These are phyloP conservation scores for Fusarium secorum DNA, from an alignment of 2,329 filamentous ascomycete species.

Conservation along the genomic window DNA sequence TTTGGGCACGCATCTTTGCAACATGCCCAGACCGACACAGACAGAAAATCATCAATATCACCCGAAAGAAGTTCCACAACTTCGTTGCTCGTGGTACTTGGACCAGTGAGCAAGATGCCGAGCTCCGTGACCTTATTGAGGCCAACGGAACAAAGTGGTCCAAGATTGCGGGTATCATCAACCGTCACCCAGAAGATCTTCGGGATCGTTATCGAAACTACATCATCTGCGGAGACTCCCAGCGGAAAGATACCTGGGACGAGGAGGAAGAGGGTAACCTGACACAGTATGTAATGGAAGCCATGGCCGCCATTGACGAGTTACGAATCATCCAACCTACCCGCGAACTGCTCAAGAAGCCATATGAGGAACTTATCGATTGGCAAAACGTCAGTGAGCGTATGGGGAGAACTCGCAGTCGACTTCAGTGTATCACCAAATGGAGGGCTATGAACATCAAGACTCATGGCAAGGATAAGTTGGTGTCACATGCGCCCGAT, in stretches of 20 bases:
- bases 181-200: conserved; percentile 70
- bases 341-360: conserved; percentile 46
- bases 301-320: conserved; percentile 58
- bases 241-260: conserved; percentile 65
- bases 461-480: conserved; percentile 45
- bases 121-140: conserved; percentile 48
- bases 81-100: conserved; percentile 62
- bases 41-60: conserved; percentile 63
- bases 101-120: conserved; percentile 49
- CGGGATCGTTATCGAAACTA: conserved; percentile 77
- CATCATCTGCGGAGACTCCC: conserved; percentile 63
- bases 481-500: conserved; percentile 45
- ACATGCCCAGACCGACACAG: conserved; percentile 60
- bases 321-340: conserved; percentile 46
- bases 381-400: conserved; percentile 71
- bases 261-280: conserved; percentile 66
- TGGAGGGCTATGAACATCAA: conserved; percentile 62
- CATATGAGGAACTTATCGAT: conserved; percentile 65
- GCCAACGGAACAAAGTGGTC: conserved; percentile 64
- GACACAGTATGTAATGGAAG: conserved; percentile 59
- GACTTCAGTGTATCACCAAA: conserved; percentile 73
- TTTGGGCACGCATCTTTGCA: conserved; percentile 60
- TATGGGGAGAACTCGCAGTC: conserved; percentile 68
- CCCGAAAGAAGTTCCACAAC: conserved; percentile 71
- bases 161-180: conserved; percentile 66